phyloP scores from a whole-genome alignment of 2,329 filamentous ascomycete species.

The Colletotrichum sp. region DNA sequence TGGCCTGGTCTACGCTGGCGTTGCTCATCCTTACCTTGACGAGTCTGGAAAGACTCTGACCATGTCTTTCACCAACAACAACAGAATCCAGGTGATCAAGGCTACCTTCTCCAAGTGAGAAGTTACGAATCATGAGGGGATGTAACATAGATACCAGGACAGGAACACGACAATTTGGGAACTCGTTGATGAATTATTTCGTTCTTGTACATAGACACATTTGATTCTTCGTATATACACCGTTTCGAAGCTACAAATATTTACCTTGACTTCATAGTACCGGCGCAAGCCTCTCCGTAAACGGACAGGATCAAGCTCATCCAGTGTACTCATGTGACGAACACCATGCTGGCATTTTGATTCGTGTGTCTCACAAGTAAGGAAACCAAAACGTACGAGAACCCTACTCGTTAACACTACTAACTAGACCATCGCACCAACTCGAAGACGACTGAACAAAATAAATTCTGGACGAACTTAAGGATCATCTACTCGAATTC shows the following conservation, averaged over 20 bases:
- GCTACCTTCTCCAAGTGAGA: constrained; percentile 27
- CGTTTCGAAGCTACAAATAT: neutral
- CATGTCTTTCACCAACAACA: constrained; percentile 44
- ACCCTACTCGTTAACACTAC: too few relatives aligned
- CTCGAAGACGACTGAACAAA: too few relatives aligned
- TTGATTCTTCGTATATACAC: neutral
- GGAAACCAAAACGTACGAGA: too few relatives aligned
- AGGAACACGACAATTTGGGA: neutral
- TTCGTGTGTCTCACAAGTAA: too few relatives aligned
- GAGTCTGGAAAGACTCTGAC: constrained; percentile 37
- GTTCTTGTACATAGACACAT: neutral
- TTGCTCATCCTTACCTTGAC: constrained; percentile 43
- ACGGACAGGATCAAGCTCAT: neutral
- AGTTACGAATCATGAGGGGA: neutral
- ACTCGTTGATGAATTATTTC: neutral
- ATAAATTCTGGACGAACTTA: too few relatives aligned
- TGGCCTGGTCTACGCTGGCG: constrained; percentile 40
- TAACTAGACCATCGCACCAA: too few relatives aligned
- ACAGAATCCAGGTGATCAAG: constrained; percentile 40
- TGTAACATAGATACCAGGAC: neutral
- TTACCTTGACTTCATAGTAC: neutral
- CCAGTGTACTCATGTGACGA: neutral
- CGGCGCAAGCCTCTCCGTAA: too few relatives aligned
- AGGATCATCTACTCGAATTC: too few relatives aligned
- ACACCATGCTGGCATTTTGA: too few relatives aligned